phyloP scores from a whole-genome alignment of 73 alveolate species.

The Tetrahymena malaccensis region DNA sequence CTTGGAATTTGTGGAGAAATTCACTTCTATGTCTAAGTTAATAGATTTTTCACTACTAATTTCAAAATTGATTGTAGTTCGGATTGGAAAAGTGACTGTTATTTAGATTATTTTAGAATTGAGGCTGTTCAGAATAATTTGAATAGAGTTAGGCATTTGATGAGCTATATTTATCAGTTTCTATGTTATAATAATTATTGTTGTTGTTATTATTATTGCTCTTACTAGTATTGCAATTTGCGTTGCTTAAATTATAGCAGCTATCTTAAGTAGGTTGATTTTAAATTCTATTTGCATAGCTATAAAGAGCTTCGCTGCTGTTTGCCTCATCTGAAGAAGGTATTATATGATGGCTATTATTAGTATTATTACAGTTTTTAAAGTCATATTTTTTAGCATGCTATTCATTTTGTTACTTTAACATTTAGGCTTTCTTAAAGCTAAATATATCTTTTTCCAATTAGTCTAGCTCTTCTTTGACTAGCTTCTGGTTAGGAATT shows the following conservation, averaged over 20 bases:
- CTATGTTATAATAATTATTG: neutral
- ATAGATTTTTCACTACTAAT: neutral
- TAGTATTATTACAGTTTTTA: neutral
- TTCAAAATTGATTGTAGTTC: neutral
- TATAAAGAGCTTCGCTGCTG: neutral
- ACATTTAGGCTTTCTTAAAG: neutral
- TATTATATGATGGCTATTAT: neutral
- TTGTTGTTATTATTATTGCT: neutral
- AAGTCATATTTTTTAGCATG: neutral
- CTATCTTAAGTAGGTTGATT: neutral
- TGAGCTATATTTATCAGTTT: neutral
- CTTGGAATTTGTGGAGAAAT: neutral
- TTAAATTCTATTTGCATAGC: neutral
- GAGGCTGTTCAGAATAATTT: neutral
- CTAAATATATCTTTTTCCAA: neutral
- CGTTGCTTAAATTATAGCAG: neutral
- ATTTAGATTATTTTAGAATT: neutral
- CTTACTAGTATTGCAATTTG: neutral
- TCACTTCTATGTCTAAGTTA: neutral
- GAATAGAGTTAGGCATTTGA: neutral
- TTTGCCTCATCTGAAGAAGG: neutral
- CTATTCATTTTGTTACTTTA: neutral
- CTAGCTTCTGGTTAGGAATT: neutral
- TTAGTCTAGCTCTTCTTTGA: neutral
- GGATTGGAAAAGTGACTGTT: neutral